These are phyloP conservation scores for Lunasporangiospora selenospora DNA, from an alignment of 192 early-diverging fungal species.

Conservation along the genomic window DNA sequence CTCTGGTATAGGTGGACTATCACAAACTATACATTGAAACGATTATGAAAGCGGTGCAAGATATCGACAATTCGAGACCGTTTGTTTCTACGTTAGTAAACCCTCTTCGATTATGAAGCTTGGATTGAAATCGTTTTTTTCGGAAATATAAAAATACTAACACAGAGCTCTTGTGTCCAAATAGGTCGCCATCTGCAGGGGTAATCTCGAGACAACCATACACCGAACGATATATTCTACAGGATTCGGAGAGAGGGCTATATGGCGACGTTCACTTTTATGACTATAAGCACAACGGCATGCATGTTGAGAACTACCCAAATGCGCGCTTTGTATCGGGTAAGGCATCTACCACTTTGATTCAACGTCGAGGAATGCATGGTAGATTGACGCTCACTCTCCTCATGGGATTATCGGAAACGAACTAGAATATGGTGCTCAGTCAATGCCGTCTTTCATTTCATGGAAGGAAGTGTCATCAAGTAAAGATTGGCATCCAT, in stretches of 20 bases:
- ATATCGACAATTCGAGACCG: conserved; percentile 12
- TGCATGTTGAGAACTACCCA: conserved; percentile 32
- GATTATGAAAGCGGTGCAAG: conserved; percentile 7
- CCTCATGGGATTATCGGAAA: not conserved
- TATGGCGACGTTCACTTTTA: conserved; percentile 45
- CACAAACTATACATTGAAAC: conserved; percentile 33
- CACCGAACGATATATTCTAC: conserved; percentile 29
- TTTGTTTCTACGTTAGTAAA: conserved; percentile 27
- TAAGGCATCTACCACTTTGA: too few species aligned
- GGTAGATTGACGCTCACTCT: not conserved
- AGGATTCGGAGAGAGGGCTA: conserved; percentile 15
- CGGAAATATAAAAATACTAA: too few species aligned
- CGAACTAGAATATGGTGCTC: conserved; percentile 34
- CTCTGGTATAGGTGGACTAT: conserved; percentile 15
- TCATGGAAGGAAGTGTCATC: conserved; percentile 7
- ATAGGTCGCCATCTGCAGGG: conserved; percentile 35
- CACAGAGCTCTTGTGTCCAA: too few species aligned
- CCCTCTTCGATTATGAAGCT: not conserved
- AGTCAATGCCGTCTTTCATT: conserved; percentile 30
- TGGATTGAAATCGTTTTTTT: not conserved
- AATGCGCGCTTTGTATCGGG: conserved; percentile 38
- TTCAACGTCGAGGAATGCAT: too few species aligned
- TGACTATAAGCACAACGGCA: conserved; percentile 45
- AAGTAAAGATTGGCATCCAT: conserved; percentile 30
- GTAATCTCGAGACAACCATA: conserved; percentile 16